Base-by-base conservation (phyloP, 805 yeast species). In the Cyberlindnera lachancei region DNA sequence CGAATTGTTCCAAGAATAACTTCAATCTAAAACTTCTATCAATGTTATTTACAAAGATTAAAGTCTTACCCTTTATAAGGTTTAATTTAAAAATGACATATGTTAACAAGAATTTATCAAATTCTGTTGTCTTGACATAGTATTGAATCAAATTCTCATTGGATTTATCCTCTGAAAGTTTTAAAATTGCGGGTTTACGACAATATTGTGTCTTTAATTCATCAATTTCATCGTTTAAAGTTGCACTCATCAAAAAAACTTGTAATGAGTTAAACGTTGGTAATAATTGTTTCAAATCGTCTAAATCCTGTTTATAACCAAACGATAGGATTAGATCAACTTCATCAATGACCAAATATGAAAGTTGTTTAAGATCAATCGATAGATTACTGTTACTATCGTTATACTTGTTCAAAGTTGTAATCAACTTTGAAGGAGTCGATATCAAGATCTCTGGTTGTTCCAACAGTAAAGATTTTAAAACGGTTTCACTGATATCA, bases 161-260 rank as follows among this genome's bases (percentile, higher is more conserved):
- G 15, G 70, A 64, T 32, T 70, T 72, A 29, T 79, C 86, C 46
- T 84, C 92, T 45, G 81, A 79, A 23, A 90, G 67, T 49, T 79
- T 82, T 42, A 92, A 63, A 16, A 84, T 71, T 1, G 94, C 95
- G 2, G 95, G 94, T 23, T 65, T 57, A 35, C 85, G 75, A 58
- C 96, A 90, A 57, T 82, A 88, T 49, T 73, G 73, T 31, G 63
- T 57, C 57, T 90, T 90, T 46, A 92, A 60, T 28, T 70, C 73
- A 38, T 83, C 75, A 41, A 90, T 74, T 41, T 90, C 96, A 27
- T 85, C 94, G 51, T 77, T 83, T 37, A 92, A 63, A 4, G 98
- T 92, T 3, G 98, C 98, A 58, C 95, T 83, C 97, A 92, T 92
- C 45, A 92, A 63, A 59, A 86, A 92, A 3, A 92, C 79, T 61